A percentile compares a stretch with the other conserved stretches of the same genome.
Evolutionary conservation across 2,329 filamentous ascomycete species (phyloP).

Genomic region (Lithohypha guttulata): DNA sequence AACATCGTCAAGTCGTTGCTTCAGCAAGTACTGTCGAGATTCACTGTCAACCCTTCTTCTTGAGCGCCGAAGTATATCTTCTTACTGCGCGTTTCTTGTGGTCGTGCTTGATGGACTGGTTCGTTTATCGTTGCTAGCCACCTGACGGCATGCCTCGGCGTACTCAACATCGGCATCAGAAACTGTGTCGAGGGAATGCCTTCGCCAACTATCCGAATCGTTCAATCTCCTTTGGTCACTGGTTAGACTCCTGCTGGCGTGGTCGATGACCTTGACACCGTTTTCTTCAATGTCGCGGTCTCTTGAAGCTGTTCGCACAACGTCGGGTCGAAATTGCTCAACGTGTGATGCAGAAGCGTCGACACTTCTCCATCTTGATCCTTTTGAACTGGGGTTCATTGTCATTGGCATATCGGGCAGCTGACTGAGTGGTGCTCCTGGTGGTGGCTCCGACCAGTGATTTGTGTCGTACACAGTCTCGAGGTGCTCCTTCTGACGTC

Average conservation of each 20-base stretch:
- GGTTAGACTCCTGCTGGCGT: slow-evolving; percentile 10
- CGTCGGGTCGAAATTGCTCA: slow-evolving; percentile 12
- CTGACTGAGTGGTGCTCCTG: slow-evolving; percentile 10
- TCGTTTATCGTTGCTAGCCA: slow-evolving; percentile 17
- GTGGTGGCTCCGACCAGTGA: slow-evolving; percentile 16
- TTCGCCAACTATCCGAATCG: slow-evolving; percentile 13
- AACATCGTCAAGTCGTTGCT: too few relatives aligned
- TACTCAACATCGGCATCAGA: slow-evolving; percentile 20
- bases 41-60: too few relatives aligned
- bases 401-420: slow-evolving; percentile 10
- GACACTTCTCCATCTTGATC: slow-evolving; percentile 11
- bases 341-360: slow-evolving; percentile 10
- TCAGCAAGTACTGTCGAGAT: too few relatives aligned
- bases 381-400: slow-evolving; percentile 9
- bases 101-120: too few relatives aligned
- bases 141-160: slow-evolving; percentile 18
- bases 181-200: slow-evolving; percentile 14
- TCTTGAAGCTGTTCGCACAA: slow-evolving; percentile 18
- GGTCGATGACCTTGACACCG: slow-evolving; percentile 15
- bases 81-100: too few relatives aligned
- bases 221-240: slow-evolving; percentile 17
- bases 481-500: slow-evolving; percentile 16
- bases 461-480: slow-evolving; percentile 15
- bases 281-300: slow-evolving; percentile 21
- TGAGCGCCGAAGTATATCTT: too few relatives aligned